phyloP scores from a whole-genome alignment of 345 rosid species.

The Erodium maritimum region DNA sequence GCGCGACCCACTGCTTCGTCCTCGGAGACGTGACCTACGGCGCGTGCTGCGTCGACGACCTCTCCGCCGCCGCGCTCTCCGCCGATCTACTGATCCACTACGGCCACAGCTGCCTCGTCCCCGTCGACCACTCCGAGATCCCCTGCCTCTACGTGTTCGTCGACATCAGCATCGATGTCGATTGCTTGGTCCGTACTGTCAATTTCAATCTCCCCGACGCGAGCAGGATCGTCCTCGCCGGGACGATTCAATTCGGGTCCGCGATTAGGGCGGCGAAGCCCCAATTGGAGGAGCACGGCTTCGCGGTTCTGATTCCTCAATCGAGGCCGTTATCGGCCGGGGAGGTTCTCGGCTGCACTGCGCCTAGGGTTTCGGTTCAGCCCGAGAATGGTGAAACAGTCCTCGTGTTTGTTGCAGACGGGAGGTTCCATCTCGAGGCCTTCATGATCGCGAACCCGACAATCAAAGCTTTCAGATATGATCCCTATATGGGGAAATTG shows the following conservation, averaged over 20 bases:
- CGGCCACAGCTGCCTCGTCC: slow-evolving; percentile 90
- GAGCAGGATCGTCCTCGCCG: slow-evolving; percentile 42
- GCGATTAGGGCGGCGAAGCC: slow-evolving; percentile 78
- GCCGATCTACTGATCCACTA: slow-evolving; percentile 83
- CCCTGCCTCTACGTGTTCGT: slow-evolving; percentile 93
- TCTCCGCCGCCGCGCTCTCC: slow-evolving; percentile 56
- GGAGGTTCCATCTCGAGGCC: slow-evolving; percentile 83
- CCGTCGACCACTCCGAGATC: slow-evolving; percentile 57
- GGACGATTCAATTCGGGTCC: slow-evolving; percentile 78
- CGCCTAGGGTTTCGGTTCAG: slow-evolving; percentile 33
- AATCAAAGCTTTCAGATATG: slow-evolving; percentile 61
- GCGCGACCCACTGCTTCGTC: slow-evolving; percentile 55
- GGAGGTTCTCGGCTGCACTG: slow-evolving; percentile 85
- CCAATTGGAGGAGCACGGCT: slow-evolving; percentile 58
- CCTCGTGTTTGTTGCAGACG: slow-evolving; percentile 74
- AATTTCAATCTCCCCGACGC: slow-evolving; percentile 30
- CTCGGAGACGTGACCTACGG: slow-evolving; percentile 90
- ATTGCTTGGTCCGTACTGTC: slow-evolving; percentile 38
- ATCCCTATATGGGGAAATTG: slow-evolving; percentile 70
- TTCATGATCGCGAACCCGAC: slow-evolving; percentile 87
- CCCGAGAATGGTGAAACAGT: slow-evolving; percentile 19
- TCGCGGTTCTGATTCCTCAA: slow-evolving; percentile 70
- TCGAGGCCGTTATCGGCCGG: slow-evolving; percentile 80
- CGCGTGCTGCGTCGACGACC: slow-evolving; percentile 88
- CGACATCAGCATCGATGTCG: slow-evolving; percentile 63